These are phyloP conservation scores for Monilinia polystroma DNA, from an alignment of 2,329 filamentous ascomycete genomes.

Conservation along the genomic window DNA sequence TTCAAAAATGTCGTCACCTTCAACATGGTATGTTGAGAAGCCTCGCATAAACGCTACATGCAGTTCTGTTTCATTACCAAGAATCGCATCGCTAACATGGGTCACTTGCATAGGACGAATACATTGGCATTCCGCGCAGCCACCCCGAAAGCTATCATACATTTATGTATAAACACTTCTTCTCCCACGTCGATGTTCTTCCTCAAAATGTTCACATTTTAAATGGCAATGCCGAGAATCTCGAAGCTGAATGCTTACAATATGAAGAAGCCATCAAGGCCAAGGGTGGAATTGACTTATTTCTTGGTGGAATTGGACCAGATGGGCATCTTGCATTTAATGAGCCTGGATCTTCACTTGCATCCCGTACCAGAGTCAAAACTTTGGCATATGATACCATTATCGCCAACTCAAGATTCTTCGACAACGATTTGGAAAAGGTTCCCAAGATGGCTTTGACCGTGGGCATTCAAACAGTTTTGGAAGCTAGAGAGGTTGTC, in stretches of 20 bases:
- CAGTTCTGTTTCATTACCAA: no score
- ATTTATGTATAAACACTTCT: conserved; percentile 93
- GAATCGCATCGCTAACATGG: conserved; percentile 8
- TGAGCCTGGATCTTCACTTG: conserved; percentile 77
- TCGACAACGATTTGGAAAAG: conserved; percentile 68
- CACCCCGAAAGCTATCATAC: conserved; percentile 86
- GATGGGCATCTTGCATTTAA: conserved; percentile 92
- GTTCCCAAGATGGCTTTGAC: conserved; percentile 83
- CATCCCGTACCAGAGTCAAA: conserved; percentile 79
- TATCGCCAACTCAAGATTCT: conserved; percentile 81
- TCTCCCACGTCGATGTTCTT: conserved; percentile 78
- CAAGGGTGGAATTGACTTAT: conserved; percentile 78
- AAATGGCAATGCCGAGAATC: conserved; percentile 74
- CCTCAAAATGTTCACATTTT: conserved; percentile 83
- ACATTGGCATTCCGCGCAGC: conserved; percentile 78
- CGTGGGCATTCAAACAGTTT: conserved; percentile 78
- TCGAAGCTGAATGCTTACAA: conserved; percentile 72
- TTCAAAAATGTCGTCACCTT: conserved; percentile 89
- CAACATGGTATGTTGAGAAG: conserved; percentile 67
- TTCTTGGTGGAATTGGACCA: conserved; percentile 80
- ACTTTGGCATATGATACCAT: conserved; percentile 86
- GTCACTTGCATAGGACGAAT: conserved; percentile 64
- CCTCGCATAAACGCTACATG: conserved; percentile 14
- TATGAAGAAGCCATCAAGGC: conserved; percentile 77
- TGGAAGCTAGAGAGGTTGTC: conserved; percentile 78